These are phyloP conservation scores for Cardamine occulta DNA, from an alignment of 345 rosid species.

Conservation along the genomic window DNA sequence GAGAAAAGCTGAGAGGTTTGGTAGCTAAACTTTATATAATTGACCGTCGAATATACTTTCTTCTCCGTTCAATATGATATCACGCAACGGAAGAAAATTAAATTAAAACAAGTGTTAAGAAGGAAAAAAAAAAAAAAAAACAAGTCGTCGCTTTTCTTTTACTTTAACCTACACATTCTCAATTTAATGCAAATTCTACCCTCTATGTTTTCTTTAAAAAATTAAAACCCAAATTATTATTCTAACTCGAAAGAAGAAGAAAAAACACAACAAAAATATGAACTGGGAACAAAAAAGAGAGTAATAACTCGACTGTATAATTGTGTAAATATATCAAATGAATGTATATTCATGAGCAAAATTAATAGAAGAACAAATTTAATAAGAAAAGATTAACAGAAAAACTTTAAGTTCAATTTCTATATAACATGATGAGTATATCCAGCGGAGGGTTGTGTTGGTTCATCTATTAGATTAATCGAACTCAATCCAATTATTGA, in stretches of 20 bases:
- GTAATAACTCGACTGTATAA: too few relatives aligned
- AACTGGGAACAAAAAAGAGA: too few relatives aligned
- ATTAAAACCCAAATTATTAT: too few relatives aligned
- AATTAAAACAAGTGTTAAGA: background rate
- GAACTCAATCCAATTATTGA: background rate
- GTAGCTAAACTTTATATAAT: background rate
- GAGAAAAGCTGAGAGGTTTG: slow-evolving; percentile 17
- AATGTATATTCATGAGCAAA: background rate
- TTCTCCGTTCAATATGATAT: slow-evolving; percentile 10
- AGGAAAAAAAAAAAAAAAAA: background rate
- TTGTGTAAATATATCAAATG: background rate
- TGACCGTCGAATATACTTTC: slow-evolving; percentile 33
- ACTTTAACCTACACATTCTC: background rate
- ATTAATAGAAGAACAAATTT: too few relatives aligned
- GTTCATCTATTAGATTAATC: background rate
- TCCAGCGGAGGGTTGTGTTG: background rate
- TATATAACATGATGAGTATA: too few relatives aligned
- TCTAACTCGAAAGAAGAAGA: too few relatives aligned
- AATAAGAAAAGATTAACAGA: too few relatives aligned
- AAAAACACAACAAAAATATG: too few relatives aligned
- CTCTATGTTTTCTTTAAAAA: too few relatives aligned
- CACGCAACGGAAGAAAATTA: background rate
- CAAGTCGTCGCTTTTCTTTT: background rate
- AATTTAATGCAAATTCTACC: background rate
- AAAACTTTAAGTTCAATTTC: too few relatives aligned